These are phyloP conservation scores for Psilocybe azurescens DNA, from an alignment of 768 basidiomycete genomes.

Conservation along the genomic window DNA sequence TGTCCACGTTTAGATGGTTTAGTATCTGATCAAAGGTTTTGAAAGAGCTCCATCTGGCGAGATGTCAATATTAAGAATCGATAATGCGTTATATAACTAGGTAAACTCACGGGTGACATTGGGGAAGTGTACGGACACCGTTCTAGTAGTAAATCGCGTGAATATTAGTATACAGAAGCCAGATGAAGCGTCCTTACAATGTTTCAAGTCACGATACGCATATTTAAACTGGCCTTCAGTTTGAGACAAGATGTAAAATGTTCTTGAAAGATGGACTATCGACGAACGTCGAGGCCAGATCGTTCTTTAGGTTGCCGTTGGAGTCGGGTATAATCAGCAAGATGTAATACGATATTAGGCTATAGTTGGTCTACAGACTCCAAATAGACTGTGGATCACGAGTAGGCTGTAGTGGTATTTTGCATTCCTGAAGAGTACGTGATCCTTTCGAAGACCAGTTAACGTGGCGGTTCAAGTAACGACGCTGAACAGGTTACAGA, in stretches of 20 bases:
- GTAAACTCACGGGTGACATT: constrained; percentile 84
- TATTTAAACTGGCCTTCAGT: constrained; percentile 1
- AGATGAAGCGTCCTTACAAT: constrained; percentile 16
- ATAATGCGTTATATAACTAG: not conserved
- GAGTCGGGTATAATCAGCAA: no score
- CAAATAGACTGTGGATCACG: no score
- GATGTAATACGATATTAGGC: no score
- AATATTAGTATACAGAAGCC: no score
- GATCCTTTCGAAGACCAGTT: no score
- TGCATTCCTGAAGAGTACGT: no score
- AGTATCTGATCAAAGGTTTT: constrained; percentile 82
- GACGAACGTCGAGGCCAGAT: no score
- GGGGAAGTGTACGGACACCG: constrained; percentile 84
- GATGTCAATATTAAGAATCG: constrained; percentile 3
- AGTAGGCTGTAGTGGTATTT: no score
- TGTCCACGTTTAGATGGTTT: constrained; percentile 82
- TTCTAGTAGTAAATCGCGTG: constrained; percentile 49
- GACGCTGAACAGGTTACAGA: no score
- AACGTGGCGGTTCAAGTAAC: no score
- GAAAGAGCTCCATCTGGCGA: constrained; percentile 72
- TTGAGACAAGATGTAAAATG: not conserved
- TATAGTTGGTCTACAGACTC: no score
- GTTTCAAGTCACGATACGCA: constrained; percentile 29
- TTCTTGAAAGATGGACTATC: not conserved
- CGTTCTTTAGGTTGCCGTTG: no score